Evolutionary conservation across 2,329 filamentous ascomycete genomes (phyloP).

Genomic region (Lachnellula arida): DNA sequence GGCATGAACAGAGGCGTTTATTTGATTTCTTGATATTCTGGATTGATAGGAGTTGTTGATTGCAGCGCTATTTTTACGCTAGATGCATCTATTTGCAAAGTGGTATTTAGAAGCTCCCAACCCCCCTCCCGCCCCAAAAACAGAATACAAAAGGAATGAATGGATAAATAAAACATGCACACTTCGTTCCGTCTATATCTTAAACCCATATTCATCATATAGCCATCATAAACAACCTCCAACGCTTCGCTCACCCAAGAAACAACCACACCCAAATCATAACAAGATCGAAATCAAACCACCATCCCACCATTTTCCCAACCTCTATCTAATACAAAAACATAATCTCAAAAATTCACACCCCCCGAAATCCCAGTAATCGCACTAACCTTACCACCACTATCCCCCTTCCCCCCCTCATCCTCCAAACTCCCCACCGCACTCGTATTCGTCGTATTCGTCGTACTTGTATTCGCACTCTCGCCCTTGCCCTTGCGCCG

Average conservation of each 20-base stretch:
- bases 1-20: no score
- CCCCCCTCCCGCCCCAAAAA: not conserved
- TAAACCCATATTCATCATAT: no score
- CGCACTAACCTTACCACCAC: no score
- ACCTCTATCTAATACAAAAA: no score
- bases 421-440: not conserved
- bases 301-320: no score
- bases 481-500: slow-evolving; percentile 19
- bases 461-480: not conserved
- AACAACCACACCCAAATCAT: no score
- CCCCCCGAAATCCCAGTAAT: no score
- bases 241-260: no score
- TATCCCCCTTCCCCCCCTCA: not conserved
- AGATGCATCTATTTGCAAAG: not conserved
- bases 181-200: not conserved
- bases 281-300: no score
- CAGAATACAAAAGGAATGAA: not conserved
- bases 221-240: no score
- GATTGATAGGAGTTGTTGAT: not conserved
- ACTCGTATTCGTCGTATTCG: not conserved
- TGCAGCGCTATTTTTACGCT: not conserved
- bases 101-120: not conserved
- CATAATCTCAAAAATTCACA: no score
- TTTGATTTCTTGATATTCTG: not conserved
- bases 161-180: not conserved